A percentile compares a stretch with the other conserved stretches of the same genome.
Evolutionary conservation across 352 stramenopile species (phyloP).

Genomic region (Phytophthora pistaciae): DNA sequence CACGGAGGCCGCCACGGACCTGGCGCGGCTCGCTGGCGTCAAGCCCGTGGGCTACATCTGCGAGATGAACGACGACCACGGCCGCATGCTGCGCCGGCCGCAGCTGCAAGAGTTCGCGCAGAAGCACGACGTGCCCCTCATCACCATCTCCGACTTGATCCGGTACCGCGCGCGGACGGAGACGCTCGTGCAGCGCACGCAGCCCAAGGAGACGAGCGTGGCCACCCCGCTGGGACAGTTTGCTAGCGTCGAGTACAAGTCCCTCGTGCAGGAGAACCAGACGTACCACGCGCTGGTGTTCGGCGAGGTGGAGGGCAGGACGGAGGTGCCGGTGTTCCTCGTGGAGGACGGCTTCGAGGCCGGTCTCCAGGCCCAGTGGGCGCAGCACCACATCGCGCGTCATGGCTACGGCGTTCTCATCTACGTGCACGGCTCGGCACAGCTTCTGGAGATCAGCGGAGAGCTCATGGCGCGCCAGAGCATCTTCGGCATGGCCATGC

Average conservation of each 20-base stretch:
- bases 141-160: constrained; percentile 97
- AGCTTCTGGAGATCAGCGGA: constrained; percentile 79
- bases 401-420: constrained; percentile 62
- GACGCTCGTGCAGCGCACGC: constrained; percentile 64
- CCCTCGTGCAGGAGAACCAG: constrained; percentile 62
- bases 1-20: constrained; percentile 97
- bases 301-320: constrained; percentile 43
- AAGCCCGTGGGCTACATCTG: constrained; percentile 91
- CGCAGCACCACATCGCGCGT: constrained; percentile 62
- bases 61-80: constrained; percentile 88
- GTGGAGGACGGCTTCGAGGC: constrained; percentile 64
- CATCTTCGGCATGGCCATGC: constrained; percentile 86
- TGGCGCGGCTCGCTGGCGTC: constrained; percentile 92
- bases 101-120: constrained; percentile 92
- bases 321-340: constrained; percentile 67
- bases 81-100: constrained; percentile 78
- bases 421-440: constrained; percentile 65
- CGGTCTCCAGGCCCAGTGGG: constrained; percentile 74
- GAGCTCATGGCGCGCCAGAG: constrained; percentile 87
- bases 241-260: constrained; percentile 68
- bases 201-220: constrained; percentile 31
- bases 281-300: constrained; percentile 67
- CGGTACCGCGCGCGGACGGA: constrained; percentile 92
- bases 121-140: constrained; percentile 93
- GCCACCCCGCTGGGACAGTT: constrained; percentile 80